These are phyloP conservation scores for Candida xiaguanensis DNA, from an alignment of 805 yeast species.

Conservation along the genomic window DNA sequence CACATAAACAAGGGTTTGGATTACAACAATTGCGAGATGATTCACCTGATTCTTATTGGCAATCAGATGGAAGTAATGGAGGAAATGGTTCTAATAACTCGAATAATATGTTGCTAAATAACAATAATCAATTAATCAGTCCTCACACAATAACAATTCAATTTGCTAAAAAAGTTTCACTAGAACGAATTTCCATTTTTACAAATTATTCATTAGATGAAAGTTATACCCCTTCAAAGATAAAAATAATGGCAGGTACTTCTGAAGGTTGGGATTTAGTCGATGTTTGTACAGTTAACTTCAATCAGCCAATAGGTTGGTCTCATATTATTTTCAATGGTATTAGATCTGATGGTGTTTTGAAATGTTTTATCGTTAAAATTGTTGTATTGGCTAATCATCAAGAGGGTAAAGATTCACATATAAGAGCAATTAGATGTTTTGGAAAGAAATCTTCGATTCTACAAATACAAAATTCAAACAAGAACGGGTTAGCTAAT, in stretches of 20 bases:
- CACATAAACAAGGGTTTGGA: constrained; percentile 70
- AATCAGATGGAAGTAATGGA: constrained; percentile 73
- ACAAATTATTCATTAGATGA: constrained; percentile 75
- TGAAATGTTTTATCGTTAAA: constrained; percentile 66
- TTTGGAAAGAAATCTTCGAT: constrained; percentile 33
- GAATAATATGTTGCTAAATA: constrained; percentile 71
- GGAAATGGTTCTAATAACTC: constrained; percentile 62
- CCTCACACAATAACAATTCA: constrained; percentile 82
- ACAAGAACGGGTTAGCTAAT: background rate
- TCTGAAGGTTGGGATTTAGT: constrained; percentile 71
- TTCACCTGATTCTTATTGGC: constrained; percentile 79
- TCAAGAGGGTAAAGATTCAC: constrained; percentile 95
- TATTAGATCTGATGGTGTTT: constrained; percentile 48
- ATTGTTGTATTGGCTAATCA: constrained; percentile 70
- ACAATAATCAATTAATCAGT: constrained; percentile 41
- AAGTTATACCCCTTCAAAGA: constrained; percentile 82
- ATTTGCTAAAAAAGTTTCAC: constrained; percentile 70
- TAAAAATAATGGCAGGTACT: constrained; percentile 66
- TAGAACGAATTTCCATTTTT: constrained; percentile 67
- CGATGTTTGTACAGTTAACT: constrained; percentile 57
- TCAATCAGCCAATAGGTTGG: constrained; percentile 78
- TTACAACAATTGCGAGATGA: constrained; percentile 70
- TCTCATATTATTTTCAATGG: constrained; percentile 57
- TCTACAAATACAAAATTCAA: constrained; percentile 1
- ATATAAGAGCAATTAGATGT: constrained; percentile 69